Base-by-base conservation (phyloP, 352 stramenopile species). In the Phytophthora colocasiae region DNA sequence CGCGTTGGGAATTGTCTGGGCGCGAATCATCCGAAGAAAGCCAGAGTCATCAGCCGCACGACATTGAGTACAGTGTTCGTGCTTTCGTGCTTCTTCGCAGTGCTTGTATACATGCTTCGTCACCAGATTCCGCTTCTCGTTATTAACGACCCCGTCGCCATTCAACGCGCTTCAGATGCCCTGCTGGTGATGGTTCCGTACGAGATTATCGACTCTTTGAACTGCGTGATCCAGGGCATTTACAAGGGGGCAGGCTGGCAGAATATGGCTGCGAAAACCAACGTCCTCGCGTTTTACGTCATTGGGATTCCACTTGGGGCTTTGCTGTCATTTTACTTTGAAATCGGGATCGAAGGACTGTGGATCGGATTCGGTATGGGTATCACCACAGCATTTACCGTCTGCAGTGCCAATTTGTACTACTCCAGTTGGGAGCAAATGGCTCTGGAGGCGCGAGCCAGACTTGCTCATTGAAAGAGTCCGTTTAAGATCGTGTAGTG, bases 1-100 rank as follows among this genome's bases (percentile, higher is more conserved):
- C 72, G 85, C 8, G 86, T 95, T 27, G 88, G 88, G 24, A 95
- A 95, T 53, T 86, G 81, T 46, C 51, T 96, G 14, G 88, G 88
- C n/a, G 86, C 85, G 14, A 92, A 92, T 60, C 76, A 90, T 46
- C 69, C 83, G 11, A 78, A 86, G 61, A 80, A 84, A 46, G 89
- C 86, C 19, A 47, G 78, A 55, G 60, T 94, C 14, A 83, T 88
- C 19, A 80, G 73, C 7, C 72, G 71, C 39, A 73, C 91, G 14
- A 78, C 73, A 0, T 66, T 89, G 26, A 43, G 24, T 19, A 79
- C 83, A 14, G 75, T 74, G n/a, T 80, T 82, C 40, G 54, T 67
- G 47, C 65, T 83, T 2, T 80, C 72, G 29, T 71, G 65, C 53
- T 67, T 83, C 29, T 77, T 87, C 39, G 63, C 71, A 6, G 22